Conservation (phyloP, 352 stramenopile species). For the Phytophthora palmivora region DNA sequence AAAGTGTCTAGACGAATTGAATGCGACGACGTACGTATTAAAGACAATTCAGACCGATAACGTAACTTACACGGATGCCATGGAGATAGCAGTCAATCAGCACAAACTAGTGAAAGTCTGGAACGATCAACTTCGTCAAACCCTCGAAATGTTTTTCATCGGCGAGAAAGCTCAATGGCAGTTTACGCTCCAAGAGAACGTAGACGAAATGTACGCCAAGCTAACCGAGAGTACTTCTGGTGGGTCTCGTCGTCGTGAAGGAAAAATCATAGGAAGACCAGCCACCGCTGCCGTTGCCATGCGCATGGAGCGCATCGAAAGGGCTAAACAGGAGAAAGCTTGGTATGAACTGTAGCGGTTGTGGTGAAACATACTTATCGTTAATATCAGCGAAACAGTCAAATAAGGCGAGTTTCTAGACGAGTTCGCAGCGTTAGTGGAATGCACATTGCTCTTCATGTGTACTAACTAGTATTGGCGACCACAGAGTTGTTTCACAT, state of each 20-base stretch:
- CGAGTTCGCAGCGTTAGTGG: background rate
- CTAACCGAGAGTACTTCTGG: constrained; percentile 2
- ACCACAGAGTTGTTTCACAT: constrained; percentile 57
- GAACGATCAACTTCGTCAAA: constrained; percentile 27
- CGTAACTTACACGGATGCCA: constrained; percentile 4
- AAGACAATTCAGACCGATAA: constrained; percentile 5
- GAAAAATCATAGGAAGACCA: constrained; percentile 13
- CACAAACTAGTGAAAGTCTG: constrained; percentile 16
- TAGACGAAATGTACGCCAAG: constrained; percentile 24
- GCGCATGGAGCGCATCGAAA: constrained; percentile 38
- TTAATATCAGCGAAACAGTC: background rate
- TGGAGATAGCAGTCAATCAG: constrained; percentile 18
- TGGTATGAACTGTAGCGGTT: constrained; percentile 30
- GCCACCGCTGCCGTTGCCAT: constrained; percentile 27
- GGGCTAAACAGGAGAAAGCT: constrained; percentile 32
- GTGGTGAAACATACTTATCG: background rate
- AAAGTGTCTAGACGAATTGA: constrained; percentile 23
- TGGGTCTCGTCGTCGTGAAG: constrained; percentile 9
- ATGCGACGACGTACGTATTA: constrained; percentile 11
- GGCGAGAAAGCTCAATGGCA: constrained; percentile 28
- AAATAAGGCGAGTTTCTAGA: background rate
- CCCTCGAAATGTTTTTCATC: constrained; percentile 35
- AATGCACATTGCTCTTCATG: background rate
- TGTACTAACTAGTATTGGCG: constrained; percentile 30
- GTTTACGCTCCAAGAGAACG: constrained; percentile 16